These are phyloP conservation scores for Fusarium coicis DNA, from an alignment of 2,329 filamentous ascomycete genomes.

Conservation along the genomic window DNA sequence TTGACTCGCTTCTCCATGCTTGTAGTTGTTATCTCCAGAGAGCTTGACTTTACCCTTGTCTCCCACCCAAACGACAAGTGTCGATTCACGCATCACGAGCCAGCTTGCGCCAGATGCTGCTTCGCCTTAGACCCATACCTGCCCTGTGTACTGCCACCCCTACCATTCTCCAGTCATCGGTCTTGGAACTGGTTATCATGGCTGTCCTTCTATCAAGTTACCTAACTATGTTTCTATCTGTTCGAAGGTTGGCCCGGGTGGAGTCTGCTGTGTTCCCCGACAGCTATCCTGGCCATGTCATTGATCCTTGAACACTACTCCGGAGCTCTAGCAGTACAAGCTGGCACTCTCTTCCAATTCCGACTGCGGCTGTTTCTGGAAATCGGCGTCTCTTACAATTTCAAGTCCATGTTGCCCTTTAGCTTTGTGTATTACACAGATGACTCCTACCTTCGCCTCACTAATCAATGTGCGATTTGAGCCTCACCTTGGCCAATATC, in stretches of 20 bases:
- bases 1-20: slow-evolving; percentile 28
- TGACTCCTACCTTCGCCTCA: slow-evolving; percentile 43
- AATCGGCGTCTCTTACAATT: slow-evolving; percentile 25
- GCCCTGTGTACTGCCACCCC: slow-evolving; percentile 15
- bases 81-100: slow-evolving; percentile 40
- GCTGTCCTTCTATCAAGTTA: slow-evolving; percentile 19
- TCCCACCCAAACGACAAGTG: slow-evolving; percentile 28
- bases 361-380: slow-evolving; percentile 12
- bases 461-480: slow-evolving; percentile 45
- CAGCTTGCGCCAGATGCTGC: slow-evolving; percentile 37
- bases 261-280: slow-evolving; percentile 15
- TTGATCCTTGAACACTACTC: slow-evolving; percentile 35
- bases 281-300: slow-evolving; percentile 32
- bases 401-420: slow-evolving; percentile 35
- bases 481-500: slow-evolving; percentile 38
- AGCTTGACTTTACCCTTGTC: slow-evolving; percentile 18
- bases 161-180: slow-evolving; percentile 21
- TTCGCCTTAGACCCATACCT: slow-evolving; percentile 33
- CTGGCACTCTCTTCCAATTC: slow-evolving; percentile 24
- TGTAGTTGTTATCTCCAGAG: slow-evolving; percentile 11
- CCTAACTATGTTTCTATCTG: slow-evolving; percentile 20
- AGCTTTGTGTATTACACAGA: slow-evolving; percentile 31
- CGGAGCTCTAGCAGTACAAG: slow-evolving; percentile 42
- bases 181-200: slow-evolving; percentile 13
- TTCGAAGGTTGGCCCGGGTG: slow-evolving; percentile 30